Evolutionary conservation across 2,329 filamentous ascomycete genomes (phyloP), one percentile per base, ranked within the genome.

Genomic region (Alternaria postmessia): DNA sequence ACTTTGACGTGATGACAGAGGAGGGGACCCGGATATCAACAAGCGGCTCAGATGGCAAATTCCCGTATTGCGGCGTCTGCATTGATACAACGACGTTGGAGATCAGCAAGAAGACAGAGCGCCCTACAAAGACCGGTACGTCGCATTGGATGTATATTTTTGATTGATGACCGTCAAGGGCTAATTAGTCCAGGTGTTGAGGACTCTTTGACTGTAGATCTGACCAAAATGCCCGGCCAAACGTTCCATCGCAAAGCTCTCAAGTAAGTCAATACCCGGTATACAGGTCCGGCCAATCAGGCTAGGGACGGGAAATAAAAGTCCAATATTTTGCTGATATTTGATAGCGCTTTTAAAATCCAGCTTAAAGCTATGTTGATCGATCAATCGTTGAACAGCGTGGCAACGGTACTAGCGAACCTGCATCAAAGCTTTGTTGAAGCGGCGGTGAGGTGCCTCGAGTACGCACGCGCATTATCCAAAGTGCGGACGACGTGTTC

Each of bases 11-110:
- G 48, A 74, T 73, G 0, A 80, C 93, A 80, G 30, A 84, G 91
- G 39, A 81, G 83, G 4, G 84, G 39, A 38, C 54, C 38, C 60
- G 59, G 39, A 61, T 79, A 46, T 53, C 72, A 41, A 69, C 55
- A 53, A 65, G 71, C 87, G 39, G 69, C 76, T 65, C 81, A 80
- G 61, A 75, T 1, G n/a, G 63, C 7, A 73, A 73, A n/a, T 98
- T 99, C 75, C 93, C 94, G 0, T 99, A 97, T 78, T 98, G 95
- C 73, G 95, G 95, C 39, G 87, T 88, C 42, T 78, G 88, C 16
- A 93, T 99, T 68, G 83, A 97, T 73, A 91, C 88, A 18, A 80
- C 80, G 52, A 93, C 90, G 0, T 81, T 99, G 28, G 88, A 93
- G 62, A 86, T 98, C 48, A 85, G 82, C 70, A 93, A 91, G 72